Base-by-base conservation (phyloP, 805 yeast genomes). In the Candida easanensis region DNA sequence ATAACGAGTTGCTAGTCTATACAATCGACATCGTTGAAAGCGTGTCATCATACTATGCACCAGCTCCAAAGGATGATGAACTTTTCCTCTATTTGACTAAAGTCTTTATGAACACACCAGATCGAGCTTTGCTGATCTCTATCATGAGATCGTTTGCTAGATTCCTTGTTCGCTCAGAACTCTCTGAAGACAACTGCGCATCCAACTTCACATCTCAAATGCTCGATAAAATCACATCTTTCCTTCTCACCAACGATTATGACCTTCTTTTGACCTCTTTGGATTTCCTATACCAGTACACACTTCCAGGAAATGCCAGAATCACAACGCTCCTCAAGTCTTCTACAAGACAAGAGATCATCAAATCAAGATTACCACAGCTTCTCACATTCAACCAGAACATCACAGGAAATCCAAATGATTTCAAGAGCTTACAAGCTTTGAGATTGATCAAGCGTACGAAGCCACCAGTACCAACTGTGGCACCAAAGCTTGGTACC, bases 1-100 rank as follows among this genome's bases (percentile, higher is more conserved):
- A 63, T 38, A 73, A 72, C 42, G 97, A 89, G 59, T 65, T 83
- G 21, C 66, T 82, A 35, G 76, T 73, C 44, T 86, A 87, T 60
- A 67, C 82, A 13, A 63, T 88, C 40, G 99, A 93, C 62, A 75
- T 89, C 25, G 75, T 87, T 48, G 98, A 93, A 60, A 82, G 90
- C 3, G 76, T 89, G 25, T 79, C 91, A 3, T 84, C 96, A 33
- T 88, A 87, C 62, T 73, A 85, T 52, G 79, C 89, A 4, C 90
- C 93, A 23, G 84, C 83, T 21, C 72, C 79, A 19, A 73, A 79
- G 39, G 81, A 83, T 52, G 93, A 89, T 57, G 77, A 77, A 14
- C 61, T 89, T 49, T 81, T 89, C 62, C 60, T 73, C 41, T 68
- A 74, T 2, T 67, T 88, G 39, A 67, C 81, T 19, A 58, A 66